These are phyloP conservation scores for Seiridium cupressi DNA, from an alignment of 2,329 filamentous ascomycete species.

Conservation along the genomic window DNA sequence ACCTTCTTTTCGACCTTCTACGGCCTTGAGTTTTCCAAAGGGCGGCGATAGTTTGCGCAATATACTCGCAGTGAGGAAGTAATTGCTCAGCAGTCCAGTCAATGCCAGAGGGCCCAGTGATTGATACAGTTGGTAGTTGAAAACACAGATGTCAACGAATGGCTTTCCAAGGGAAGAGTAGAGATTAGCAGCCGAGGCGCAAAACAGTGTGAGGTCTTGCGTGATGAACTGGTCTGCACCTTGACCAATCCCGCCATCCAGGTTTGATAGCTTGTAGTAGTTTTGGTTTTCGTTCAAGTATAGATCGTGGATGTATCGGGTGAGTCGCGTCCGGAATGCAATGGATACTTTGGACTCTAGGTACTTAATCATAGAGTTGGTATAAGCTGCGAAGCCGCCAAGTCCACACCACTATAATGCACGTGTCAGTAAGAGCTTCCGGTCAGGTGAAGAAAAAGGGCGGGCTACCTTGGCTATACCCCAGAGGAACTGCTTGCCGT, in stretches of 20 bases:
- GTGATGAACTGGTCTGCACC: slow-evolving; percentile 97
- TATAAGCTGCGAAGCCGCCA: slow-evolving; percentile 91
- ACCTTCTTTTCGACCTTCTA: slow-evolving; percentile 91
- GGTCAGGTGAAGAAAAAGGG: background rate
- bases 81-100: slow-evolving; percentile 84
- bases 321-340: slow-evolving; percentile 91
- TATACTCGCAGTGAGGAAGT: slow-evolving; percentile 90
- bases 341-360: slow-evolving; percentile 98
- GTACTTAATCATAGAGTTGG: slow-evolving; percentile 98
- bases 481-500: slow-evolving; percentile 83
- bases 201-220: slow-evolving; percentile 94
- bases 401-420: slow-evolving; percentile 76
- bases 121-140: slow-evolving; percentile 95
- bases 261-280: slow-evolving; percentile 91
- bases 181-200: slow-evolving; percentile 83
- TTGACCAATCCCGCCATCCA: slow-evolving; percentile 90
- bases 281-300: slow-evolving; percentile 94
- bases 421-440: background rate
- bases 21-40: slow-evolving; percentile 94
- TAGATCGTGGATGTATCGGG: slow-evolving; percentile 93
- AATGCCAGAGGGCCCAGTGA: slow-evolving; percentile 87
- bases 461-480: slow-evolving; percentile 72
- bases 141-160: slow-evolving; percentile 93
- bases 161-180: slow-evolving; percentile 98
- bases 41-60: slow-evolving; percentile 86